Base-by-base conservation (phyloP, 148 eudicot species). In the Rhododendron ovatum region DNA sequence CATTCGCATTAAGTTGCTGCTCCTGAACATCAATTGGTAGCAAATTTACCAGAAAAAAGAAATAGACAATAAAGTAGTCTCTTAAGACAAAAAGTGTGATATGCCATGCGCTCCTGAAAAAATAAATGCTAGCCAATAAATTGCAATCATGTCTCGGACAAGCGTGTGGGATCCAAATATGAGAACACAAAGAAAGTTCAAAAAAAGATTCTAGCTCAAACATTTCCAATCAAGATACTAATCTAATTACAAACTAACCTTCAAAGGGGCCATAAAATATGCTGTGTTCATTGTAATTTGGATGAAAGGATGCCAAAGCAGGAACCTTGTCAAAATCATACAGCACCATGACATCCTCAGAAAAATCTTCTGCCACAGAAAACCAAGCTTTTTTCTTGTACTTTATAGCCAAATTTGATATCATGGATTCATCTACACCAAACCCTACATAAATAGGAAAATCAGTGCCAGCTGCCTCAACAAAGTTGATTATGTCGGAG, bases 321-420 rank as follows among this genome's bases (percentile, higher is more conserved):
- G 98, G 98, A 71, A 89, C 92, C 89, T 97, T 97, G 81, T 97
- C 99, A 84, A 97, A 95, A 89, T 97, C 96, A 91, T 93, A 95
- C 7, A 84, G 87, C 80, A 90, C 90, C 99, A 95, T 97, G 43
- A 89, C 79, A 81, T 91, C 90, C 74, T 94, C 99, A 8, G 99
- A 95, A 87, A 93, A 93, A 86, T 91, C 96, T 61, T 94, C 95
- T 57, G 99, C 98, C 81, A 93, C 95, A 59, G 98, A 90, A 91
- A 97, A 97, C 99, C 99, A 95, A 88, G 96, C 98, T 86, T 89
- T 93, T 86, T 91, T 94, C 95, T 97, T 97, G 92, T 93, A 91
- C 89, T 97, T 93, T 78, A 89, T 80, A 18, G 95, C 98, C 87
- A 97, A 86, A 59, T 91, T 55, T 59, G 91, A 93, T 84, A 97